A percentile compares a stretch with the other conserved stretches of the same genome.
Conservation (phyloP, 2,329 filamentous ascomycete genomes). For the Colletotrichum chrysophilum region DNA sequence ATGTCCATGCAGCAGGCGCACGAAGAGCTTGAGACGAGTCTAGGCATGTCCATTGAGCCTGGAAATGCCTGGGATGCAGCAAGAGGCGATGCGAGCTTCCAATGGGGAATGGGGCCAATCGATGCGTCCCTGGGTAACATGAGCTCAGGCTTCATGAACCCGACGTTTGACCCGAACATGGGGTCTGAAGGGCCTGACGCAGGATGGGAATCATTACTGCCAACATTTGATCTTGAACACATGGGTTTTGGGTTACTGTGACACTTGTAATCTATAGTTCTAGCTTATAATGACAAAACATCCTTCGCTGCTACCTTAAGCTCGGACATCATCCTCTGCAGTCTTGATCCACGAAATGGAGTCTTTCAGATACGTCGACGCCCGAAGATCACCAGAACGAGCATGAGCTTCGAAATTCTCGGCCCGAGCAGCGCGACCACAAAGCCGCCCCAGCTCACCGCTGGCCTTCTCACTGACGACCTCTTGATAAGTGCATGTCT, state of each 20-base stretch:
- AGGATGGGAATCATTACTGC: neutral
- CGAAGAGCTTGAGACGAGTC: neutral
- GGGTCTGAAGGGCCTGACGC: neutral
- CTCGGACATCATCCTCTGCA: neutral
- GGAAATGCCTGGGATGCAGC: neutral
- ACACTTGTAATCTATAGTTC: neutral
- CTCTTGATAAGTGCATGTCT: slow-evolving; percentile 59
- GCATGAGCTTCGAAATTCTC: slow-evolving; percentile 61
- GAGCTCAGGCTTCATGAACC: neutral
- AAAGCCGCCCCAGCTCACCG: slow-evolving; percentile 52
- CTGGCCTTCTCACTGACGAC: slow-evolving; percentile 47
- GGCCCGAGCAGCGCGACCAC: slow-evolving; percentile 51
- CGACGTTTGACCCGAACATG: neutral
- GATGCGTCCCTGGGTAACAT: neutral
- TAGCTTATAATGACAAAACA: neutral
- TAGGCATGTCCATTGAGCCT: neutral
- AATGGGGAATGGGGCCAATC: neutral
- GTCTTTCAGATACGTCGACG: slow-evolving; percentile 46
- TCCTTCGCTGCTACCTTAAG: neutral
- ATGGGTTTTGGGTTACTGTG: neutral
- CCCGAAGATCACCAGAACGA: slow-evolving; percentile 53
- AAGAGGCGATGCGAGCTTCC: neutral
- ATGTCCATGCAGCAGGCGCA: neutral
- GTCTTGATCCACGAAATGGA: slow-evolving; percentile 46
- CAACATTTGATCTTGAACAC: neutral